Evolutionary conservation across 352 stramenopile species (phyloP).

Genomic region (Phytophthora fragariae): DNA sequence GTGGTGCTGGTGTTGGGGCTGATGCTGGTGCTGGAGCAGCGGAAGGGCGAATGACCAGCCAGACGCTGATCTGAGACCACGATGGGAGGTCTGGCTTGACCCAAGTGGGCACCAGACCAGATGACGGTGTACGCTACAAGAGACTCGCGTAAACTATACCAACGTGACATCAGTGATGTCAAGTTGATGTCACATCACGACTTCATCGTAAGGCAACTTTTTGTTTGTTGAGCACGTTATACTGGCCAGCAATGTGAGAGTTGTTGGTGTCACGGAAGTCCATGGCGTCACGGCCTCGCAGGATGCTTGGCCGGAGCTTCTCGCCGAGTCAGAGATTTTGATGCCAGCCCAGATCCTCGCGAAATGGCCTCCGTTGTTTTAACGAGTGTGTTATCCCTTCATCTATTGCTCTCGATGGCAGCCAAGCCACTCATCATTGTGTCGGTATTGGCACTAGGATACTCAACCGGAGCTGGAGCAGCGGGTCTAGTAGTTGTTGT

Average conservation of each 20-base stretch:
- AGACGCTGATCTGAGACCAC: background rate
- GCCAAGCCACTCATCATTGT: conserved; percentile 3
- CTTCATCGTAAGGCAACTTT: background rate
- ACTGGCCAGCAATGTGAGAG: too few relatives aligned
- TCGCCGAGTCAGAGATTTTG: background rate
- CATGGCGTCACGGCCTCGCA: background rate
- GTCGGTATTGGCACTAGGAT: conserved; percentile 3
- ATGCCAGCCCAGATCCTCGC: background rate
- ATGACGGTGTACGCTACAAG: background rate
- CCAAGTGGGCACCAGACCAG: background rate
- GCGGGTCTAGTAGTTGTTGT: background rate
- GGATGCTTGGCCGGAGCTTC: conserved; percentile 1
- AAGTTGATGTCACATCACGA: too few relatives aligned
- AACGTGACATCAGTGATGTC: background rate
- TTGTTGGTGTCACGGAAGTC: background rate
- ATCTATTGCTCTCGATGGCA: conserved; percentile 4
- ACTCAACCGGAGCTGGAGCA: background rate
- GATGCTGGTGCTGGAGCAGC: background rate
- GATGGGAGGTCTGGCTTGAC: conserved; percentile 1
- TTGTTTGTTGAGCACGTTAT: background rate
- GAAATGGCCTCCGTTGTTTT: too few relatives aligned
- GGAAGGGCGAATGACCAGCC: background rate
- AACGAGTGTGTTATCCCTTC: background rate
- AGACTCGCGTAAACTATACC: background rate
- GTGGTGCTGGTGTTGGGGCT: background rate